Percentiles rank a stretch among this genome's conserved stretches.
Conservation (phyloP, 345 rosid genomes). For the Conringia planisiliqua region DNA sequence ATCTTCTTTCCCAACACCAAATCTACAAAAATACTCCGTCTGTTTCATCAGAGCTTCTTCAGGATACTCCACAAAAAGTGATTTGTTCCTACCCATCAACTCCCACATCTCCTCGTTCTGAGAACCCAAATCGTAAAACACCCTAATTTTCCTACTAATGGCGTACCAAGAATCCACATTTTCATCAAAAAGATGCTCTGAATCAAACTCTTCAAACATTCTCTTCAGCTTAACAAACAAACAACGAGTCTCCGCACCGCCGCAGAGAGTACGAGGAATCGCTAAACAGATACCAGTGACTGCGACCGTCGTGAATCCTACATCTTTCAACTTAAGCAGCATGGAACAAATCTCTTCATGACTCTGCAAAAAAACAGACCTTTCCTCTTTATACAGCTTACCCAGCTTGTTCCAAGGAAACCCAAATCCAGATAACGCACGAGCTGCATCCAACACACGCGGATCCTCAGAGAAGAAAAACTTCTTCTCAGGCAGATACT, state of each 20-base stretch:
- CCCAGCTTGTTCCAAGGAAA: constrained; percentile 74
- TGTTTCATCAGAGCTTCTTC: constrained; percentile 41
- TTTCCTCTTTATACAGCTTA: constrained; percentile 50
- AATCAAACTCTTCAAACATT: constrained; percentile 42
- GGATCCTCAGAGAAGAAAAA: constrained; percentile 61
- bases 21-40: constrained; percentile 45
- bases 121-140: constrained; percentile 51
- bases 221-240: constrained; percentile 50
- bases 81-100: constrained; percentile 40
- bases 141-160: constrained; percentile 41
- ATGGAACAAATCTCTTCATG: constrained; percentile 36
- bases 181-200: constrained; percentile 36
- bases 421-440: constrained; percentile 53
- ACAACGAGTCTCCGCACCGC: constrained; percentile 26
- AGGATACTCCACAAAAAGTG: constrained; percentile 39
- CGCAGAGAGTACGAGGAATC: constrained; percentile 45
- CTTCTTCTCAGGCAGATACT: constrained; percentile 45
- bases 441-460: constrained; percentile 42
- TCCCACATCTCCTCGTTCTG: constrained; percentile 48
- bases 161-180: constrained; percentile 51
- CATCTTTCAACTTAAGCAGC: constrained; percentile 37
- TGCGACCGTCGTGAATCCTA: constrained; percentile 39
- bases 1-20: constrained; percentile 43
- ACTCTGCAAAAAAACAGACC: constrained; percentile 41
- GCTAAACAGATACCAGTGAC: constrained; percentile 62